These are phyloP conservation scores for Sapria himalayana DNA, from an alignment of 345 rosid genomes.

Conservation along the genomic window DNA sequence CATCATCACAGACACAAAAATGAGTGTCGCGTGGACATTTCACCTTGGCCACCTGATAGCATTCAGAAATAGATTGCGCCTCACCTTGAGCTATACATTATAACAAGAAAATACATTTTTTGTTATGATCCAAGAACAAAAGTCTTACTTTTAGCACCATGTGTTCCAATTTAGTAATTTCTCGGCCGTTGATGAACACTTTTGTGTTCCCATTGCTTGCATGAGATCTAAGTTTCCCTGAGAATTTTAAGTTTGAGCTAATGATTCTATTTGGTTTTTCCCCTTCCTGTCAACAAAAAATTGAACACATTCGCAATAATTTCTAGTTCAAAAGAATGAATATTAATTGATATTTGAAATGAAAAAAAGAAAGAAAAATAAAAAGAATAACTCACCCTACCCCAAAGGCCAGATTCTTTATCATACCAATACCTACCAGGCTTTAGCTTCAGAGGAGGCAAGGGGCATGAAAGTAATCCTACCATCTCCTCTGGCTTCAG, in stretches of 20 bases:
- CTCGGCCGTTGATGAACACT: conserved; percentile 49
- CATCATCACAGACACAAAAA: conserved; percentile 90
- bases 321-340: background rate
- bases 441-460: conserved; percentile 25
- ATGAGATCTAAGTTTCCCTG: conserved; percentile 24
- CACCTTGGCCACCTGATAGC: conserved; percentile 52
- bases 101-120: background rate
- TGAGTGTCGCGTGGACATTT: conserved; percentile 80
- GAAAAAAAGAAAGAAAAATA: background rate
- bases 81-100: background rate
- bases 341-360: background rate
- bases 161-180: conserved; percentile 31
- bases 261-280: conserved; percentile 43
- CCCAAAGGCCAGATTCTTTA: conserved; percentile 40
- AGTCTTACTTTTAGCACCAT: conserved; percentile 30
- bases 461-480: conserved; percentile 18
- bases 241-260: conserved; percentile 31
- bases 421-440: conserved; percentile 49
- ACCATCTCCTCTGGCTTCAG: conserved; percentile 33
- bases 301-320: background rate
- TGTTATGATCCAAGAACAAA: background rate
- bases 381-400: conserved; percentile 23
- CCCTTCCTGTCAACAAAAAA: conserved; percentile 30
- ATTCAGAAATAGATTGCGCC: background rate
- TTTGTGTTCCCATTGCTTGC: conserved; percentile 42